Evolutionary conservation across 192 early-diverging fungal species (phyloP).

Genomic region (Linnemannia exigua): DNA sequence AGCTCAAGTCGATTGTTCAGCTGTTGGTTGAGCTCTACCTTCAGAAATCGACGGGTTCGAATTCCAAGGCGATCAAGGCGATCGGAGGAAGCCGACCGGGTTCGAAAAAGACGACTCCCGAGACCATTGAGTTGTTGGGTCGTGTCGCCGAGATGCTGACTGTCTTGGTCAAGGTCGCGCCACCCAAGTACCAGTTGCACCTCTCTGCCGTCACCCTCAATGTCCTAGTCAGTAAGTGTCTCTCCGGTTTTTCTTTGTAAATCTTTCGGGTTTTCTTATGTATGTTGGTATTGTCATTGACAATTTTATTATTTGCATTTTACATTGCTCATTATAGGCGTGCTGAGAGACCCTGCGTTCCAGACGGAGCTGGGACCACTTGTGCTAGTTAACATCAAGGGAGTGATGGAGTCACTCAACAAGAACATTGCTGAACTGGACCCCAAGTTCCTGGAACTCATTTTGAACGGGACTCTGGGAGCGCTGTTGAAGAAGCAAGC

Average conservation of each 20-base stretch:
- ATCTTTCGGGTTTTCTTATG: too few species aligned
- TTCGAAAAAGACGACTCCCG: constrained; percentile 33
- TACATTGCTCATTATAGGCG: constrained; percentile 28
- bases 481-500: constrained; percentile 42
- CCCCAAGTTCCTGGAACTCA: constrained; percentile 36
- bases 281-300: not conserved
- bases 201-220: constrained; percentile 66
- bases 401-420: constrained; percentile 57
- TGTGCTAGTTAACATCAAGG: constrained; percentile 63
- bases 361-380: constrained; percentile 60
- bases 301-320: not conserved
- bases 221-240: constrained; percentile 58
- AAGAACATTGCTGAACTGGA: constrained; percentile 20
- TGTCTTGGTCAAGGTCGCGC: constrained; percentile 58
- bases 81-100: constrained; percentile 3
- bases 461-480: constrained; percentile 41
- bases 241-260: not conserved
- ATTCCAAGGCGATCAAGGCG: constrained; percentile 13
- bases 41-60: constrained; percentile 21
- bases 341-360: constrained; percentile 59
- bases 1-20: constrained; percentile 35
- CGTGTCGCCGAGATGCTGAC: constrained; percentile 61
- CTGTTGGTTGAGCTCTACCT: constrained; percentile 43
- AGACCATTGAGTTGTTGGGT: constrained; percentile 52
- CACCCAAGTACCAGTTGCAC: constrained; percentile 61